Percentiles rank a stretch among this genome's conserved stretches.
Conservation (phyloP, 2,329 filamentous ascomycete genomes). For the Colletotrichum gloeosporioides region DNA sequence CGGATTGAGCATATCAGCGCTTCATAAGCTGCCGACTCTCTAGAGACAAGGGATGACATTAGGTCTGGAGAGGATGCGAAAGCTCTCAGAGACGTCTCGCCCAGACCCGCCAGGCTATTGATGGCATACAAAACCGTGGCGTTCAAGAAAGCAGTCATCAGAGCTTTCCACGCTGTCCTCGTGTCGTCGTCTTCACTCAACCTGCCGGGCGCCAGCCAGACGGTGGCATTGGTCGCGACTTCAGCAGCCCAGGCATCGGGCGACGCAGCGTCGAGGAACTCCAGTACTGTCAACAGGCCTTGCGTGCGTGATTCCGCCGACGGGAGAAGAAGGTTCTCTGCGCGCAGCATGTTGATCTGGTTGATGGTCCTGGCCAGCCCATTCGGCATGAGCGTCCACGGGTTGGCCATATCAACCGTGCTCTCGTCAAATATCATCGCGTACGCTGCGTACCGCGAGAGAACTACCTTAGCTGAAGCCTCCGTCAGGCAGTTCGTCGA, state of each 20-base stretch:
- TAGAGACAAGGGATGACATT: background rate
- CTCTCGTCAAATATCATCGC: background rate
- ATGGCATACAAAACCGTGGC: background rate
- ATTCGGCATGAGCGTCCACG: background rate
- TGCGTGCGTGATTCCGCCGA: background rate
- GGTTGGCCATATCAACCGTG: background rate
- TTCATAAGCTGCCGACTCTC: background rate
- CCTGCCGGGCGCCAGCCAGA: background rate
- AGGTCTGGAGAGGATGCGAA: rapidly evolving
- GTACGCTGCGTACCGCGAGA: background rate
- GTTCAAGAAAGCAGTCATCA: background rate
- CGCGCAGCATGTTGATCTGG: background rate
- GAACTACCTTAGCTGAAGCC: background rate
- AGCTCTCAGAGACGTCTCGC: background rate
- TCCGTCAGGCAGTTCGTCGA: background rate
- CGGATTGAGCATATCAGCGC: background rate
- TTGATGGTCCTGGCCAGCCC: background rate
- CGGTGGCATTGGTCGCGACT: background rate
- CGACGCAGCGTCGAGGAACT: background rate
- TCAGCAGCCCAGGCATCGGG: background rate
- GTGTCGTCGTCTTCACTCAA: background rate
- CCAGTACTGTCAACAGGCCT: background rate
- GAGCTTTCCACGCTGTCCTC: background rate
- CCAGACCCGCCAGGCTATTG: background rate
- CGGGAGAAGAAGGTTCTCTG: background rate